These are phyloP conservation scores for Pythium monospermum DNA, from an alignment of 352 stramenopile species.

Conservation along the genomic window DNA sequence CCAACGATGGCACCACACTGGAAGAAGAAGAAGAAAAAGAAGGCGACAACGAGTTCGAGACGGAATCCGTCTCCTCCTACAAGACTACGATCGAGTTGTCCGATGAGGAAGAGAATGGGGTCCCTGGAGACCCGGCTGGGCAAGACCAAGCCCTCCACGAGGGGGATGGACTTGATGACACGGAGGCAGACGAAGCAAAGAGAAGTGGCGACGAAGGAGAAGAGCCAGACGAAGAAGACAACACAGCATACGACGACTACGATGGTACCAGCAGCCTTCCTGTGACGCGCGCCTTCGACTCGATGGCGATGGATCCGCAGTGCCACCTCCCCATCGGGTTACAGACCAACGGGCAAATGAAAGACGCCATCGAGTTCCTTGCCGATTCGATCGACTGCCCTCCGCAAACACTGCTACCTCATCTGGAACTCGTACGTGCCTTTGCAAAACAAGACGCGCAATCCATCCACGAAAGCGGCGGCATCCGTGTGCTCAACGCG, in stretches of 20 bases:
- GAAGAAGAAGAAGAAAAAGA: not conserved
- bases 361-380: constrained; percentile 11
- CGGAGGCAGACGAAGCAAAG: not conserved
- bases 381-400: not conserved
- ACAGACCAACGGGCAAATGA: constrained; percentile 16
- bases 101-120: not conserved
- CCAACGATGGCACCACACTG: not conserved
- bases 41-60: constrained; percentile 9
- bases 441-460: constrained; percentile 13
- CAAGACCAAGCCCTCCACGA: not conserved
- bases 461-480: constrained; percentile 15
- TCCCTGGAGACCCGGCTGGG: not conserved
- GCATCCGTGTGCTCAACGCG: constrained; percentile 12
- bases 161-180: not conserved
- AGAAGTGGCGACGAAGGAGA: not conserved
- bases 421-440: constrained; percentile 7
- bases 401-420: constrained; percentile 2
- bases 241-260: not conserved
- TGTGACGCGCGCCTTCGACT: too few relatives aligned
- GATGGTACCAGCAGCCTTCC: constrained; percentile 2
- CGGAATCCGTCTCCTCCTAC: constrained; percentile 19
- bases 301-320: not conserved
- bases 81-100: constrained; percentile 15
- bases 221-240: not conserved
- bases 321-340: constrained; percentile 1